Evolutionary conservation across 345 rosid genomes (phyloP), one percentile per base, ranked within the genome.

Genomic region (Boechera stricta): DNA sequence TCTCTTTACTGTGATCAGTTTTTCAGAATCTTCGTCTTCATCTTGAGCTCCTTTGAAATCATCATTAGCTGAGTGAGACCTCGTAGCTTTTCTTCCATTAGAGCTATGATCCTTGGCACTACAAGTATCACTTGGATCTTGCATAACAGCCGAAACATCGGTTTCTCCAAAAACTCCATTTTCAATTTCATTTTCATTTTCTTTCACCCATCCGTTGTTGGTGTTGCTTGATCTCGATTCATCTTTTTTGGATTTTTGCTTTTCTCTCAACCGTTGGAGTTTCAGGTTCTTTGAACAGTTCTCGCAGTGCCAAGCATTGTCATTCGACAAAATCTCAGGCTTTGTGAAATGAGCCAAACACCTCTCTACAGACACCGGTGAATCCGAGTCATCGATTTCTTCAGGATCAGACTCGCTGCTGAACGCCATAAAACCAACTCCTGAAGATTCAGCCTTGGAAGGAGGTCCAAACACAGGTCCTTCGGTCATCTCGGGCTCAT

Each of bases 251-350:
- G 79, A 70, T 56, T 75, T 85, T 78, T 65, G 69, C 78, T 80
- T 87, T 72, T 85, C 76, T 66, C 79, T 83, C 71, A 81, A 77
- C 53, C 26, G 80, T 74, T 82, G 87, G 67, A 60, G 73, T 58
- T 39, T 87, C 68, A 87, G 72, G 71, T 56, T 77, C 78, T 79
- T 89, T 7, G 90, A 86, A 81, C 99, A 96, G 68, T 89, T 88
- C 78, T 93, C 97, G 79, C 98, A 96, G 54, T 91, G 81, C 98
- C 99, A 96, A 80, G 98, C 98, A 83, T 96, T 91, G 82, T 93
- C 97, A 72, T 89, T 81, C 13, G 87, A 85, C 69, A 96, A 91
- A 77, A 91, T 83, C 81, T 96, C 99, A 59, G 89, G 88, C 83
- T 90, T 88, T 60, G 90, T 82, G 74, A 90, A 93, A 81, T 87